Conservation (phyloP, 2,329 filamentous ascomycete species). For the Rutstroemia sp. region DNA sequence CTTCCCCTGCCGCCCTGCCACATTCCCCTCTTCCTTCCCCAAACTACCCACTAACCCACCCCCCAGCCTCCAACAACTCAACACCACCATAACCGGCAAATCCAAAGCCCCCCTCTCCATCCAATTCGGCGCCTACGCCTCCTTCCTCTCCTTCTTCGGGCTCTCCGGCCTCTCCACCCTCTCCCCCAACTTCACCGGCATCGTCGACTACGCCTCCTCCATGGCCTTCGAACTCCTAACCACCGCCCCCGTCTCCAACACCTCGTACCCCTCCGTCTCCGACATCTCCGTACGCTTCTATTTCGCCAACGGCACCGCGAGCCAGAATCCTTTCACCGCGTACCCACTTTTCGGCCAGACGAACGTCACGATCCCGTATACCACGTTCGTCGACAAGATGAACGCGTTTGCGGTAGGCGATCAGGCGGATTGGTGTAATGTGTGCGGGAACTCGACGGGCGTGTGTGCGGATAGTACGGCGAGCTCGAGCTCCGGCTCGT, state of each 20-base stretch:
- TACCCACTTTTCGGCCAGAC: conserved; percentile 55
- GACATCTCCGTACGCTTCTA: conserved; percentile 54
- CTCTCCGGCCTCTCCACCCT: conserved; percentile 41
- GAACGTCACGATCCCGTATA: conserved; percentile 55
- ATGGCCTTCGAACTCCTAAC: conserved; percentile 72
- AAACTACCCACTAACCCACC: neutral
- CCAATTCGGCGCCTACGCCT: conserved; percentile 54
- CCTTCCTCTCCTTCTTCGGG: conserved; percentile 58
- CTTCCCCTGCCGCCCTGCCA: neutral
- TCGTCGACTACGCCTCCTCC: conserved; percentile 77
- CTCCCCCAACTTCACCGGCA: conserved; percentile 38
- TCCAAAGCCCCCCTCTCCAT: conserved; percentile 40
- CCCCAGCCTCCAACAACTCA: conserved; percentile 39
- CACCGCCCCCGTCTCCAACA: conserved; percentile 37
- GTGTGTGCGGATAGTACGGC: conserved; percentile 47
- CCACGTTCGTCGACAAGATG: conserved; percentile 57
- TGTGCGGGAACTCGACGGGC: conserved; percentile 67
- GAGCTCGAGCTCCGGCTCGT: conserved; percentile 22
- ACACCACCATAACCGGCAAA: conserved; percentile 39
- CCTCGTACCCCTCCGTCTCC: conserved; percentile 40
- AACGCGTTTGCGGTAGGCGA: conserved; percentile 58
- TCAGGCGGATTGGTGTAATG: conserved; percentile 62
- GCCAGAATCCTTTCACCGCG: conserved; percentile 32
- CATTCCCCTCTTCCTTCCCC: no score
- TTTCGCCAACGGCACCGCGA: conserved; percentile 51